These are phyloP conservation scores for Tarenaya hassleriana DNA, from an alignment of 345 rosid genomes.

Conservation along the genomic window DNA sequence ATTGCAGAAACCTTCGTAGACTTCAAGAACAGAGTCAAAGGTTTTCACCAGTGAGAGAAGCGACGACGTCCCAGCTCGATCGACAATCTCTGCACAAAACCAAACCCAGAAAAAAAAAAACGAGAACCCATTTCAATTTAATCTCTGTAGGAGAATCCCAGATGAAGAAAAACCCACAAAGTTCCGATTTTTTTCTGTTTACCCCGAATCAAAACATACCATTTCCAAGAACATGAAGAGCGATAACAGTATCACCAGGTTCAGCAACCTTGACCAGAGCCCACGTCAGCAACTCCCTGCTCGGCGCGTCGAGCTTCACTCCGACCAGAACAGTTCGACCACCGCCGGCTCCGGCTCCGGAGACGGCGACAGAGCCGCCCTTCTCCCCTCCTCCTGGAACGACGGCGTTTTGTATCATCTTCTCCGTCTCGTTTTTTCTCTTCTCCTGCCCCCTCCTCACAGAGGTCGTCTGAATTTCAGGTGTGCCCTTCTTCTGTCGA, in stretches of 20 bases:
- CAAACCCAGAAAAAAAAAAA: constrained; percentile 6
- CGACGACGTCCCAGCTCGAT: constrained; percentile 61
- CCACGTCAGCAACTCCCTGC: constrained; percentile 89
- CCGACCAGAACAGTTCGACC: constrained; percentile 74
- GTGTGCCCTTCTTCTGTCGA: constrained; percentile 16
- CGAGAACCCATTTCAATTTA: constrained; percentile 3
- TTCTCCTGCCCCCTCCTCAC: neutral
- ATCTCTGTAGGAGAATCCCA: constrained; percentile 4
- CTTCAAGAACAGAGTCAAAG: constrained; percentile 79
- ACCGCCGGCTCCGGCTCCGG: constrained; percentile 18
- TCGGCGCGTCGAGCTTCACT: constrained; percentile 61
- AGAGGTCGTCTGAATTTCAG: constrained; percentile 16
- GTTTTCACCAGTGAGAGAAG: constrained; percentile 77
- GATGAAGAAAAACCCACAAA: neutral
- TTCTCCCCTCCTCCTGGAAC: constrained; percentile 24
- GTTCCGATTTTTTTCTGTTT: neutral
- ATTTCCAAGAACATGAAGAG: constrained; percentile 73
- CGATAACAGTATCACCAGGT: constrained; percentile 80
- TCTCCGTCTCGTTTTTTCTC: constrained; percentile 15
- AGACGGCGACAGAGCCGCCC: constrained; percentile 24
- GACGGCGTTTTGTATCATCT: constrained; percentile 33
- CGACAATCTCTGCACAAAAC: constrained; percentile 36
- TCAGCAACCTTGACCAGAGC: constrained; percentile 74
- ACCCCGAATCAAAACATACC: constrained; percentile 28
- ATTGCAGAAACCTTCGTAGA: constrained; percentile 96